Conservation (phyloP, 2,329 filamentous ascomycete genomes). For the Verticillium albo-atrum region DNA sequence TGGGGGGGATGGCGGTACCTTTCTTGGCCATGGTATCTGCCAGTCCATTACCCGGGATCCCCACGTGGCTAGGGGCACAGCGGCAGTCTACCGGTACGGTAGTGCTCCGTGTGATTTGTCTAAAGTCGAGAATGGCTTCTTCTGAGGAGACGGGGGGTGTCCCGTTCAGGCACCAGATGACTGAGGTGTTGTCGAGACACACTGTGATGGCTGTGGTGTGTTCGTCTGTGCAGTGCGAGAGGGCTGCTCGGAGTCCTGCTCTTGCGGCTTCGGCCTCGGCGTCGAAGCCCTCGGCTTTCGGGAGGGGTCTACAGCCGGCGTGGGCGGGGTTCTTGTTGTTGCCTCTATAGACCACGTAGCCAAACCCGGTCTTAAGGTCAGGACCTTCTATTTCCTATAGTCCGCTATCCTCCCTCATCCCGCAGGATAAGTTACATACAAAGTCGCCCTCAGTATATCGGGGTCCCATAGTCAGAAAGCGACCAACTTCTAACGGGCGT, state of each 20-base stretch:
- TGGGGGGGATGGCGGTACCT: not conserved
- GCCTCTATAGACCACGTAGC: constrained; percentile 8
- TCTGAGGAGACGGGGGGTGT: constrained; percentile 9
- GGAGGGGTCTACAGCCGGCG: constrained; percentile 4
- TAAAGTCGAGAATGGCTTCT: constrained; percentile 10
- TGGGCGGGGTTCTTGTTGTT: not conserved
- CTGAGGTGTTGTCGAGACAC: constrained; percentile 12
- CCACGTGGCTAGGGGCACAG: constrained; percentile 6
- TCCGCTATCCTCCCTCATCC: not conserved
- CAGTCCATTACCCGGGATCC: constrained; percentile 5
- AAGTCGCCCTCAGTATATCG: not conserved
- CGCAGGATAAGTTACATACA: not conserved
- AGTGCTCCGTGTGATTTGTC: not conserved
- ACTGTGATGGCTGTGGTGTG: constrained; percentile 5
- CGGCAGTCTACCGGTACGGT: not conserved
- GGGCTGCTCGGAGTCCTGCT: constrained; percentile 6
- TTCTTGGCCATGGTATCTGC: constrained; percentile 6
- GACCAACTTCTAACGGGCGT: not conserved
- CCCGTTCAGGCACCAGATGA: constrained; percentile 7
- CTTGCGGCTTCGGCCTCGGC: constrained; percentile 6
- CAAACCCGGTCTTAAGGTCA: constrained; percentile 1
- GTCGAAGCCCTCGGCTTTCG: constrained; percentile 10
- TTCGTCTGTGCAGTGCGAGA: not conserved
- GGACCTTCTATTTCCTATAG: not conserved
- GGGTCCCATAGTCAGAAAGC: not conserved